Conservation (phyloP, 176 grass and related monocot species). For the Lolium multiflorum region DNA sequence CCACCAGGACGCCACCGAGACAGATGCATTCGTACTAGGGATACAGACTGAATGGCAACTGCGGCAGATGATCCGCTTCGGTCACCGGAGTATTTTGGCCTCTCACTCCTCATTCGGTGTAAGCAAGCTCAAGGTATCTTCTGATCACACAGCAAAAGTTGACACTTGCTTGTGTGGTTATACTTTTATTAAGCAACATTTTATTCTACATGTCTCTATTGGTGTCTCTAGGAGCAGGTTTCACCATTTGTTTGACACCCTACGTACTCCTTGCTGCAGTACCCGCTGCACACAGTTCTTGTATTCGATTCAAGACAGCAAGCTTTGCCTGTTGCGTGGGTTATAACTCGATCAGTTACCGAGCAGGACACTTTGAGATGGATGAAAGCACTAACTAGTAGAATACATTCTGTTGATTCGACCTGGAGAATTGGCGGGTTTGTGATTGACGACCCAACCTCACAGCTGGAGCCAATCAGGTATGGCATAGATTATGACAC, state of each 20-base stretch:
- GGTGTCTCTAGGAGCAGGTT: background rate
- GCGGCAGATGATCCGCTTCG: slow-evolving; percentile 89
- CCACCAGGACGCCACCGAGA: slow-evolving; percentile 79
- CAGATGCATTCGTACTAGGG: slow-evolving; percentile 77
- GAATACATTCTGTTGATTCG: slow-evolving; percentile 66
- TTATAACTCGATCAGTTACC: slow-evolving; percentile 87
- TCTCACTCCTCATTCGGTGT: slow-evolving; percentile 84
- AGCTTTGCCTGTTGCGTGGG: slow-evolving; percentile 84
- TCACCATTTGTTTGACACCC: slow-evolving; percentile 33
- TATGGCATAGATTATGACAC: slow-evolving; percentile 17
- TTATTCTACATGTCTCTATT: slow-evolving; percentile 3
- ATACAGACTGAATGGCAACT: slow-evolving; percentile 94
- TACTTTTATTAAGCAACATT: slow-evolving; percentile 38
- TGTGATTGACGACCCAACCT: slow-evolving; percentile 82
- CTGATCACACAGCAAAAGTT: background rate
- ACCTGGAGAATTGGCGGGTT: slow-evolving; percentile 72
- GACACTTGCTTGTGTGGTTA: background rate
- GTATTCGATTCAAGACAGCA: slow-evolving; percentile 88
- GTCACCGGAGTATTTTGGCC: slow-evolving; percentile 78
- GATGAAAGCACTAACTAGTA: slow-evolving; percentile 83
- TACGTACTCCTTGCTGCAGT: slow-evolving; percentile 57
- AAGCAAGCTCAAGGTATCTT: slow-evolving; percentile 90
- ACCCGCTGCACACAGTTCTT: slow-evolving; percentile 86
- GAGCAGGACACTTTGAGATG: slow-evolving; percentile 82
- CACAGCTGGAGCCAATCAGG: slow-evolving; percentile 83